Evolutionary conservation across 2,329 filamentous ascomycete genomes (phyloP).

Genomic region (Aspergillus tamarii): DNA sequence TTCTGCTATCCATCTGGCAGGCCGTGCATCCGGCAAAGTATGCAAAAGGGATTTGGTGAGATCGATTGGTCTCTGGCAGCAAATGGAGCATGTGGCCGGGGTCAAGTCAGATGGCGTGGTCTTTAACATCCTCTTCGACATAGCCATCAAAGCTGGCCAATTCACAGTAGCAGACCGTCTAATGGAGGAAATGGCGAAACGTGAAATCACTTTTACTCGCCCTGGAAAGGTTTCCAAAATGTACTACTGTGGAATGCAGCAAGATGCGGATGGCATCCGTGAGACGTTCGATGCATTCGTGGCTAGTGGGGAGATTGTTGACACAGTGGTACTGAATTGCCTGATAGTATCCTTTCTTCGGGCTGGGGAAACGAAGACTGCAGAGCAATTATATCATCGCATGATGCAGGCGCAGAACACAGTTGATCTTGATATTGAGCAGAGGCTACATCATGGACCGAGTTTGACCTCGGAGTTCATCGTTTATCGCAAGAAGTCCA

Average conservation of each 20-base stretch:
- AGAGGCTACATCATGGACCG: slow-evolving; percentile 20
- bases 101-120: slow-evolving; percentile 74
- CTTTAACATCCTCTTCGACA: slow-evolving; percentile 90
- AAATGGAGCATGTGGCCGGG: slow-evolving; percentile 79
- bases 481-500: slow-evolving; percentile 39
- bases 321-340: slow-evolving; percentile 83
- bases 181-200: slow-evolving; percentile 74
- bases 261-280: slow-evolving; percentile 74
- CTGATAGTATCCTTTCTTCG: slow-evolving; percentile 78
- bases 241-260: slow-evolving; percentile 76
- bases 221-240: slow-evolving; percentile 83
- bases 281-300: slow-evolving; percentile 81
- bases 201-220: slow-evolving; percentile 71
- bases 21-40: slow-evolving; percentile 66
- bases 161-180: slow-evolving; percentile 83
- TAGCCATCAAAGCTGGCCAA: slow-evolving; percentile 82
- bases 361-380: slow-evolving; percentile 74
- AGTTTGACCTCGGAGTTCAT: slow-evolving; percentile 39
- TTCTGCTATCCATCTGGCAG: slow-evolving; percentile 76
- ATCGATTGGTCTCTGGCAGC: slow-evolving; percentile 77
- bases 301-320: slow-evolving; percentile 82
- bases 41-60: slow-evolving; percentile 65
- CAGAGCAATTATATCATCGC: slow-evolving; percentile 76
- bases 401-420: slow-evolving; percentile 70
- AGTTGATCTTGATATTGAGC: slow-evolving; percentile 25